phyloP scores from a whole-genome alignment of 2,329 filamentous ascomycete species.

The Bretziella fagacearum region DNA sequence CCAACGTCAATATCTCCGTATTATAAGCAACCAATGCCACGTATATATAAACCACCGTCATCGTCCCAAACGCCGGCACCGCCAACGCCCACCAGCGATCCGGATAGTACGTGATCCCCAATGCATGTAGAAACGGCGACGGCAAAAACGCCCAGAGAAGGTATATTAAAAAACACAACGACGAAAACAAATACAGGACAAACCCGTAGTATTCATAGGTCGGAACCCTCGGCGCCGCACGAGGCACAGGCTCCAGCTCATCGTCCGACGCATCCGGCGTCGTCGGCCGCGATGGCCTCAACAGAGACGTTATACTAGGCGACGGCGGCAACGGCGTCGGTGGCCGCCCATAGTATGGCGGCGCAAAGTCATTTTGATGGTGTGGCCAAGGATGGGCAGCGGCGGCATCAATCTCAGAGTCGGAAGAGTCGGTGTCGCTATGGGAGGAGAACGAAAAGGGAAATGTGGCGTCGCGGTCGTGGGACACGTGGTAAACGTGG shows the following conservation, averaged over 20 bases:
- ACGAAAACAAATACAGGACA: constrained; percentile 82
- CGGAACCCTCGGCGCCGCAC: constrained; percentile 82
- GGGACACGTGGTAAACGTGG: not conserved
- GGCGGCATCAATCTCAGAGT: constrained; percentile 17
- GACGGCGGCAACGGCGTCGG: constrained; percentile 86
- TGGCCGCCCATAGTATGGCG: constrained; percentile 94
- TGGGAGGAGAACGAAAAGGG: not conserved
- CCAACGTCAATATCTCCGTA: constrained; percentile 69
- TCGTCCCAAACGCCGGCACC: constrained; percentile 77
- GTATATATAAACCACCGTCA: constrained; percentile 81
- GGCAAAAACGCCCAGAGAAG: constrained; percentile 79
- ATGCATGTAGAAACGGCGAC: constrained; percentile 73
- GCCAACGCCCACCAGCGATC: constrained; percentile 96
- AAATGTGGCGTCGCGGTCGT: not conserved
- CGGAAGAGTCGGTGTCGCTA: not conserved
- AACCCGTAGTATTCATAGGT: constrained; percentile 99
- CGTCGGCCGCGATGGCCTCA: constrained; percentile 78
- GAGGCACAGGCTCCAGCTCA: constrained; percentile 61
- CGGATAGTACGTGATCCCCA: constrained; percentile 93
- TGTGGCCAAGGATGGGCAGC: constrained; percentile 27
- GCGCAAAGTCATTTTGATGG: constrained; percentile 43
- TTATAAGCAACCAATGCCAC: constrained; percentile 85
- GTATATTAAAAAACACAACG: constrained; percentile 58
- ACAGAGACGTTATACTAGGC: constrained; percentile 77
- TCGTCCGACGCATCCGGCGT: constrained; percentile 86